These are phyloP conservation scores for Pseudonitzschia pungens DNA, from an alignment of 108 stramenopile species.

Conservation along the genomic window DNA sequence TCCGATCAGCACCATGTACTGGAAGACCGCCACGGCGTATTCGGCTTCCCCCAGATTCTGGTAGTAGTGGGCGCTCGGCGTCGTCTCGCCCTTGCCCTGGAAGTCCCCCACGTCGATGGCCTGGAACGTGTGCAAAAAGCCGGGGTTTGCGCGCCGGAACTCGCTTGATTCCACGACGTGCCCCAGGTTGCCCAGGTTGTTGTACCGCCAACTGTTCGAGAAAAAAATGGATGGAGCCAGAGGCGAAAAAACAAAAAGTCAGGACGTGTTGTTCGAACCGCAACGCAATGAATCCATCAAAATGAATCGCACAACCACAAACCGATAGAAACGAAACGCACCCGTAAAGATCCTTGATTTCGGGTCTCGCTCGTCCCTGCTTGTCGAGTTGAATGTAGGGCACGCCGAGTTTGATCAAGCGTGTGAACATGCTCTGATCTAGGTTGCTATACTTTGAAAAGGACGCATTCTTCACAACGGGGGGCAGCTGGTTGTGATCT, in stretches of 20 bases:
- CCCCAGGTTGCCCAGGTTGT: constrained; percentile 85
- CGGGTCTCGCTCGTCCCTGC: constrained; percentile 93
- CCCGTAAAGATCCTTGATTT: constrained; percentile 87
- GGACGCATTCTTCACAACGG: constrained; percentile 88
- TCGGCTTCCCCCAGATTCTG: constrained; percentile 99
- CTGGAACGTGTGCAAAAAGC: constrained; percentile 89
- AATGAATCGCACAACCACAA: neutral
- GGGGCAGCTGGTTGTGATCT: constrained; percentile 98
- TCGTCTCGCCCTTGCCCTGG: constrained; percentile 82
- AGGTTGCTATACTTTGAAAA: constrained; percentile 86
- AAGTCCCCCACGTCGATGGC: constrained; percentile 93
- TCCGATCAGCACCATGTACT: constrained; percentile 98
- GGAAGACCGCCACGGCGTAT: constrained; percentile 94
- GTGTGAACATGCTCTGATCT: constrained; percentile 94
- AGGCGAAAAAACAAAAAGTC: constrained; percentile 12
- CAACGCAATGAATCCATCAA: too few relatives aligned
- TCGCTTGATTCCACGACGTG: constrained; percentile 55
- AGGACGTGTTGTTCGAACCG: neutral
- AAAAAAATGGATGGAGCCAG: neutral
- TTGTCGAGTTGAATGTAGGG: constrained; percentile 85
- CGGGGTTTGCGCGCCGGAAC: constrained; percentile 85
- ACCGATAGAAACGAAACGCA: constrained; percentile 25
- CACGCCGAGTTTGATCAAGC: constrained; percentile 88
- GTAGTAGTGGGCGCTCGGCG: constrained; percentile 91
- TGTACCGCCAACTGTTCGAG: constrained; percentile 82